phyloP scores from a whole-genome alignment of 257 asterid species.

The Linaria vulgaris region DNA sequence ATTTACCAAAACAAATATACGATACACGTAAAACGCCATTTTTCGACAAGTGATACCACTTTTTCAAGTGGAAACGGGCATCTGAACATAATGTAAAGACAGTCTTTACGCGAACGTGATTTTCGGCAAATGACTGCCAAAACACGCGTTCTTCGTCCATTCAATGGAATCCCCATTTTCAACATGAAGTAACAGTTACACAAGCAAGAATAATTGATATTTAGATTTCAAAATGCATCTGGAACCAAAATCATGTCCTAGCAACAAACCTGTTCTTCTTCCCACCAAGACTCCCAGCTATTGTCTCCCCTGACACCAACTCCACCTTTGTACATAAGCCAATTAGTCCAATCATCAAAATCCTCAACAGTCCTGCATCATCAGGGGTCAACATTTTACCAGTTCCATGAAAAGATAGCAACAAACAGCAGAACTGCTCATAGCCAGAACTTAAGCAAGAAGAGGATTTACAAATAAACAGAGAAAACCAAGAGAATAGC shows the following conservation, averaged over 20 bases:
- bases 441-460: conserved; percentile 19
- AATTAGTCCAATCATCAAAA: conserved; percentile 97
- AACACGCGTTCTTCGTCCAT: no score
- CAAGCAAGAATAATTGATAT: neutral
- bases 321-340: conserved; percentile 98
- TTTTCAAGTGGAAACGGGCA: no score
- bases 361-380: conserved; percentile 89
- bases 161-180: neutral
- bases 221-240: neutral
- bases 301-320: conserved; percentile 92
- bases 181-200: neutral
- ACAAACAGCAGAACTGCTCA: conserved; percentile 5
- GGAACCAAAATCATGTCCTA: conserved; percentile 1
- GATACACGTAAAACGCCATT: no score
- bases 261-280: conserved; percentile 85
- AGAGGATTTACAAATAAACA: conserved; percentile 21
- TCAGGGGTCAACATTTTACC: conserved; percentile 8
- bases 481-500: conserved; percentile 12
- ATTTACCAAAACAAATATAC: no score
- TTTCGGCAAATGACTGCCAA: neutral
- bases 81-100: no score
- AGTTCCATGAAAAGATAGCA: conserved; percentile 19
- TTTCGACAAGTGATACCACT: no score
- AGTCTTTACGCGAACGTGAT: no score
- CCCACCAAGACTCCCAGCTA: conserved; percentile 99